Conservation (phyloP, 257 asterid genomes). For the Solanum dulcamara region DNA sequence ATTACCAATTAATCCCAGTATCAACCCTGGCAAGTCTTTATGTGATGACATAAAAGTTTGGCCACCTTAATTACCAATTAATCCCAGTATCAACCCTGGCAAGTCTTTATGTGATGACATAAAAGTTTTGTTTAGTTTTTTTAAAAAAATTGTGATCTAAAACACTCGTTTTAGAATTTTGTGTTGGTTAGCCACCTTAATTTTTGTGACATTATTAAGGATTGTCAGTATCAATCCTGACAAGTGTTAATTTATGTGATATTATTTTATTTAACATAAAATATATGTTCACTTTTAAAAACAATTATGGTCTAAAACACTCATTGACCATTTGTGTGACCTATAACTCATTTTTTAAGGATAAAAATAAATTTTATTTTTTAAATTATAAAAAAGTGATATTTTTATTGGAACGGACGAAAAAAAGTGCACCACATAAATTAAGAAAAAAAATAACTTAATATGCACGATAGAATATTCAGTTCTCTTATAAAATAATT, state of each 20-base stretch:
- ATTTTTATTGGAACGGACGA: not conserved
- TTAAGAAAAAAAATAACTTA: not conserved
- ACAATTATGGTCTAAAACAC: too few relatives aligned
- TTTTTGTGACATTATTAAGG: too few relatives aligned
- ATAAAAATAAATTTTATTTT: not conserved
- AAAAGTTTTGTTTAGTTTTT: too few relatives aligned
- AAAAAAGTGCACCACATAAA: not conserved
- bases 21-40: too few relatives aligned
- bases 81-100: not conserved
- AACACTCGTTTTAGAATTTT: too few relatives aligned
- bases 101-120: too few relatives aligned
- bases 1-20: not conserved
- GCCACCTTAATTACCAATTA: not conserved
- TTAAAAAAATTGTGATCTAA: too few relatives aligned
- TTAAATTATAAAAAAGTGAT: not conserved
- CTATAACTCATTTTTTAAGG: not conserved
- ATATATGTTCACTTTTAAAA: too few relatives aligned
- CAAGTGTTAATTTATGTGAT: not conserved
- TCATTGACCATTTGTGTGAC: too few relatives aligned
- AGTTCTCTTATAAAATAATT: not conserved
- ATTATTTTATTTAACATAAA: not conserved
- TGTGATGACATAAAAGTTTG: too few relatives aligned
- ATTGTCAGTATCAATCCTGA: too few relatives aligned
- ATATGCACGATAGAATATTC: not conserved
- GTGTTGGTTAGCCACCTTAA: too few relatives aligned